phyloP scores from a whole-genome alignment of 306 rosid species.

The Corylus avellana region DNA sequence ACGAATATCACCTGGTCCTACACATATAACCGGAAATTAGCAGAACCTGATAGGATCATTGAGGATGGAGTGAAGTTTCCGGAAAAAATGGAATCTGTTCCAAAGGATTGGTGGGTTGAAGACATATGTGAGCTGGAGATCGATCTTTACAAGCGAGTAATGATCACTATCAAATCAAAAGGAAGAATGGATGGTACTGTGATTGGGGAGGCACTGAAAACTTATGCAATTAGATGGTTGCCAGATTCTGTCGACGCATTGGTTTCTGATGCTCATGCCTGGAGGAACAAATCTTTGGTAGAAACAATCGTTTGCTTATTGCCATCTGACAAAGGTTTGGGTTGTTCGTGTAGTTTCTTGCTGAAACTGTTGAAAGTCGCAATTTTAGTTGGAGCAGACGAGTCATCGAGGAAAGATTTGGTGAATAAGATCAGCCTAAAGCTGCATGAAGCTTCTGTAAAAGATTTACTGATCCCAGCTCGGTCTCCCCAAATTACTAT shows the following conservation, averaged over 20 bases:
- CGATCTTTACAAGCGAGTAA: constrained; percentile 80
- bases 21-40: constrained; percentile 73
- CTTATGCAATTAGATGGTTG: constrained; percentile 85
- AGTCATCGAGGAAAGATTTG: constrained; percentile 58
- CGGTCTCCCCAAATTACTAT: constrained; percentile 60
- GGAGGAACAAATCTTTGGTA: constrained; percentile 75
- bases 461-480: constrained; percentile 79
- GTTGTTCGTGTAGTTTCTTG: constrained; percentile 85
- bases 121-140: constrained; percentile 95
- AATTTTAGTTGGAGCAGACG: constrained; percentile 73
- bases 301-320: constrained; percentile 83
- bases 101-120: constrained; percentile 99
- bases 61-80: constrained; percentile 54
- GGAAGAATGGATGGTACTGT: constrained; percentile 94
- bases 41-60: constrained; percentile 55
- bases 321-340: constrained; percentile 62
- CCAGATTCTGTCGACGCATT: constrained; percentile 85
- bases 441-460: constrained; percentile 75
- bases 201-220: constrained; percentile 90
- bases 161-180: constrained; percentile 82
- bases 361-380: constrained; percentile 85
- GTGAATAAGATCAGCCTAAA: constrained; percentile 60
- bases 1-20: constrained; percentile 85
- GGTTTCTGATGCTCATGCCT: constrained; percentile 69
- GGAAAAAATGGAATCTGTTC: constrained; percentile 62